Evolutionary conservation across 441 rosid species (phyloP).

Genomic region (Biscutella laevigata): DNA sequence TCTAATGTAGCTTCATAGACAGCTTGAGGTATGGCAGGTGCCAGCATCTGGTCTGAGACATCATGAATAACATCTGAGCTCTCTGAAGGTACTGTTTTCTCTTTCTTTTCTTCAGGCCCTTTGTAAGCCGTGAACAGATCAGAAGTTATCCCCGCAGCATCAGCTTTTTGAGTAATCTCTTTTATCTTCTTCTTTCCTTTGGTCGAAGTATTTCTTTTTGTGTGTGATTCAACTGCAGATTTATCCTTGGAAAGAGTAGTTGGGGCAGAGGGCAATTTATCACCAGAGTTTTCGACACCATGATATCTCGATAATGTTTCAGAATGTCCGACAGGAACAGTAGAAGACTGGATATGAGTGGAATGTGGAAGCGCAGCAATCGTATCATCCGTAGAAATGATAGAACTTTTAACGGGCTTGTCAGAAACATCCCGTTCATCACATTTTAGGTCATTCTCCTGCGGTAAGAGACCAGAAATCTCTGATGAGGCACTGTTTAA

Average conservation of each 20-base stretch:
- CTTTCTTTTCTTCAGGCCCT: slow-evolving; percentile 83
- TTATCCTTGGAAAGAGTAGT: slow-evolving; percentile 46
- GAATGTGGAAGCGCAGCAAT: slow-evolving; percentile 21
- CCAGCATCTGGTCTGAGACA: slow-evolving; percentile 32
- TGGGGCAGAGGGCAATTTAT: slow-evolving; percentile 18
- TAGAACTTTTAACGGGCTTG: slow-evolving; percentile 17
- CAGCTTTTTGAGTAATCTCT: slow-evolving; percentile 80
- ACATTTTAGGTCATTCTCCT: slow-evolving; percentile 25
- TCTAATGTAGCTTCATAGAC: slow-evolving; percentile 31
- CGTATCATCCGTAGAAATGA: slow-evolving; percentile 26
- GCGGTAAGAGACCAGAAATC: slow-evolving; percentile 26
- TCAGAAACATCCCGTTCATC: slow-evolving; percentile 27
- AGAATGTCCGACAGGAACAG: slow-evolving; percentile 26
- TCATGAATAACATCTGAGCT: slow-evolving; percentile 17
- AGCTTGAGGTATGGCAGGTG: slow-evolving; percentile 25
- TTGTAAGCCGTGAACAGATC: slow-evolving; percentile 89
- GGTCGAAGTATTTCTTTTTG: slow-evolving; percentile 34
- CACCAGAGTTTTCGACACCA: slow-evolving; percentile 25
- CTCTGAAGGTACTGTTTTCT: slow-evolving; percentile 25
- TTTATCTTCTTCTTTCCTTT: slow-evolving; percentile 50
- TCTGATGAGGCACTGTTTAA: slow-evolving; percentile 28
- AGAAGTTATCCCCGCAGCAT: slow-evolving; percentile 77
- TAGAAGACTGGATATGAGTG: slow-evolving; percentile 32
- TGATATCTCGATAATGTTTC: slow-evolving; percentile 29
- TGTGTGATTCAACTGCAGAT: slow-evolving; percentile 33